A percentile compares a stretch with the other conserved stretches of the same genome.
phyloP scores from a whole-genome alignment of 192 early-diverging fungal species.

The Coemansia nantahalensis region DNA sequence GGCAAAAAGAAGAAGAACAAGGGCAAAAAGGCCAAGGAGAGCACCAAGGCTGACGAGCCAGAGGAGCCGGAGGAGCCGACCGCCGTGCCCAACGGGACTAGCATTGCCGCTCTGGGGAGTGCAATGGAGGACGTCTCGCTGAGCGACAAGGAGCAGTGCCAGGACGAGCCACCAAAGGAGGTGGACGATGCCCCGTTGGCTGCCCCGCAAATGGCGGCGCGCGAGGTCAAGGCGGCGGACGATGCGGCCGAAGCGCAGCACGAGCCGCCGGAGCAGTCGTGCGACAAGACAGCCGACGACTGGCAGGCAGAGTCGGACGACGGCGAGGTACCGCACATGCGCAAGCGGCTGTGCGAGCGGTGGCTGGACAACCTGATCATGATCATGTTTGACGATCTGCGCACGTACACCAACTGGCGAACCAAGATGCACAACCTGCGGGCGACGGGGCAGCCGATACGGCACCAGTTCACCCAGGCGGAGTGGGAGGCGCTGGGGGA shows the following conservation, averaged over 20 bases:
- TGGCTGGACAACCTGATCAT: conserved; percentile 99
- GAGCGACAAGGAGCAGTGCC: conserved; percentile 20
- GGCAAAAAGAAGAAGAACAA: conserved; percentile 44
- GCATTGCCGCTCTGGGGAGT: conserved; percentile 37
- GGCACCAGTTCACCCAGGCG: conserved; percentile 89
- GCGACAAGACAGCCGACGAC: background rate
- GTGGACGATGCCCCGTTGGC: conserved; percentile 18
- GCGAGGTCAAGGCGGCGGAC: conserved; percentile 11
- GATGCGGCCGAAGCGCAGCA: background rate
- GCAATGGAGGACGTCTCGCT: conserved; percentile 54
- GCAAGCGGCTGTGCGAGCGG: conserved; percentile 98
- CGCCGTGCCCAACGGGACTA: background rate
- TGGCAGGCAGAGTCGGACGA: background rate
- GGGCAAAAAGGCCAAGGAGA: conserved; percentile 32
- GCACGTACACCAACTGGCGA: conserved; percentile 91
- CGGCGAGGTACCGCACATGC: conserved; percentile 6
- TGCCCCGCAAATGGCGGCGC: conserved; percentile 26
- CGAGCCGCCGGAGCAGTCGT: background rate
- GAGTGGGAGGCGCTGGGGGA: conserved; percentile 99
- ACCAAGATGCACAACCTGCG: conserved; percentile 69
- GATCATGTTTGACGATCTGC: conserved; percentile 96
- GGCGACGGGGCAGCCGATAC: conserved; percentile 57
- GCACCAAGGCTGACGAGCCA: conserved; percentile 6
- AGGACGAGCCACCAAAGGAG: conserved; percentile 13
- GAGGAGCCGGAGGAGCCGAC: background rate